Conservation (phyloP, 345 rosid genomes). For the Populus davidiana region DNA sequence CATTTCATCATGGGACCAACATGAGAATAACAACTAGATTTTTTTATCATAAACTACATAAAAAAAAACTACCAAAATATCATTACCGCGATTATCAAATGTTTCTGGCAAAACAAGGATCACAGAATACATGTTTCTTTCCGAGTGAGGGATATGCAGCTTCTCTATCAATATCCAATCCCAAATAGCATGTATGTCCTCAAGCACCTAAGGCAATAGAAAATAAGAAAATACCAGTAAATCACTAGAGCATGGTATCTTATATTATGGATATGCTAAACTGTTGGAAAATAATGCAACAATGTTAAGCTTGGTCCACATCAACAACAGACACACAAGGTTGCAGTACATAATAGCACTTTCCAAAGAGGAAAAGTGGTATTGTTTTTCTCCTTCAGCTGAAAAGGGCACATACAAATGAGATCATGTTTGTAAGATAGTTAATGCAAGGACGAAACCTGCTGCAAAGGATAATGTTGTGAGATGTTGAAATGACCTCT, state of each 20-base stretch:
- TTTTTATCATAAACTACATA: background rate
- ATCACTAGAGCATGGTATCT: background rate
- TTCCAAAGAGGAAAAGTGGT: background rate
- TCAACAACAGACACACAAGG: background rate
- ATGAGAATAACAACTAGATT: background rate
- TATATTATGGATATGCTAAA: background rate
- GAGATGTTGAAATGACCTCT: slow-evolving; percentile 93
- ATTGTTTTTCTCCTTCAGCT: background rate
- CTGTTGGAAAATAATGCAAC: background rate
- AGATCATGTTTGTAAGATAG: background rate
- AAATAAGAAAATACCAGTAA: background rate
- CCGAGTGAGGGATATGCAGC: slow-evolving; percentile 56
- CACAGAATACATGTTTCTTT: slow-evolving; percentile 70
- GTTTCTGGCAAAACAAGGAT: slow-evolving; percentile 82
- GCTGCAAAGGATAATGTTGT: slow-evolving; percentile 70
- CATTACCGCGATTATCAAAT: slow-evolving; percentile 78
- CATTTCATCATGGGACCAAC: background rate
- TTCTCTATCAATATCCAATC: slow-evolving; percentile 80
- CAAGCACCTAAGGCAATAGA: slow-evolving; percentile 53
- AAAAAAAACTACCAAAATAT: background rate
- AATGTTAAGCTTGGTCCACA: background rate
- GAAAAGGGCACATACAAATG: background rate
- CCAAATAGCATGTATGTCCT: slow-evolving; percentile 79
- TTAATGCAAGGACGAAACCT: slow-evolving; percentile 42
- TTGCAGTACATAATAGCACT: background rate